Evolutionary conservation across 2,329 filamentous ascomycete genomes (phyloP), one percentile per base, ranked within the genome.

Genomic region (Paecilomyces fulvus): DNA sequence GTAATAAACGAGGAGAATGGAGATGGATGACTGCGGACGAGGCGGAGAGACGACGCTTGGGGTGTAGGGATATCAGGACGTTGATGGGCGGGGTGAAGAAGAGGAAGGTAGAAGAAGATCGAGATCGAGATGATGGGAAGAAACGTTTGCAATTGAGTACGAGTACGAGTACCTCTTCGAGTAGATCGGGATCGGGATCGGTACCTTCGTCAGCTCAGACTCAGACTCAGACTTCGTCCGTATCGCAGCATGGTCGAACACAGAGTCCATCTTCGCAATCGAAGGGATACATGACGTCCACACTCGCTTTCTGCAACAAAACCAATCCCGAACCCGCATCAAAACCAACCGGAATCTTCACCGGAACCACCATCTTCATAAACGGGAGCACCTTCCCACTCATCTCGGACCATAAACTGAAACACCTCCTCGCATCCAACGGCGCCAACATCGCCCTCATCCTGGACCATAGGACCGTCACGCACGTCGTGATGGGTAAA

Each of bases 401-500:
- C 23, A 82, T 96, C 59, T 95, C 89, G 12, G 92, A 96, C 71
- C 89, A 95, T 75, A 88, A 83, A 68, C 81, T 96, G 56, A 95
- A 94, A 77, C 85, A 86, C 55, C 72, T 95, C 14, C 80, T 96
- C 37, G 83, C 81, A 4, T 79, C 84, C 56, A 84, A 95, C 67
- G 92, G 92, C 20, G 92, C 84, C 0, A 78, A 75, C 48, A 78
- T 90, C 63, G 86, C 89, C 3, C 80, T 90, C 33, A 80, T 84
- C 57, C 82, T 95, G 9, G 87, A 83, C 9, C 82, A 90, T 49
- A 81, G 84, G 37, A 82, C 80, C 53, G 89, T 96, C 62, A 95
- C 91, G 31, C 92, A 96, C 71, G 88, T 96, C 59, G 87, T 96
- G 56, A 73, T 96, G 5, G 89, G 89, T 7, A 80, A 76, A 54